These are phyloP conservation scores for Reutealis trisperma DNA, from an alignment of 345 rosid species.

Conservation along the genomic window DNA sequence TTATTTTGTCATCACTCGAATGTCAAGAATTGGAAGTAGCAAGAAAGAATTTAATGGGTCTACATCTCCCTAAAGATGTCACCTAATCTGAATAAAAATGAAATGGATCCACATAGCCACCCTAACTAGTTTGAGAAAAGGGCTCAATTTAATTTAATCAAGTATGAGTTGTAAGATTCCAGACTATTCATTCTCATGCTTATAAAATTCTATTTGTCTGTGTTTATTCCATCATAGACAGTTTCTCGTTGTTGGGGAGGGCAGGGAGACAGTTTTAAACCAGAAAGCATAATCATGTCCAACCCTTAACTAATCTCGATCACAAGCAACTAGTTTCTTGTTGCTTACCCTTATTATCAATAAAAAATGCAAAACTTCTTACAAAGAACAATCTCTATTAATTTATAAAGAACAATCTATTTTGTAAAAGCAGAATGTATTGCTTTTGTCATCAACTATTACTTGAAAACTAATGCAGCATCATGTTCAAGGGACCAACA, in stretches of 20 bases:
- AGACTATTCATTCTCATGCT: constrained; percentile 8
- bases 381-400: constrained; percentile 12
- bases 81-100: not conserved
- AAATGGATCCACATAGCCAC: not conserved
- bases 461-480: constrained; percentile 8
- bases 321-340: not conserved
- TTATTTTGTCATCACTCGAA: not conserved
- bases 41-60: not conserved
- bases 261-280: not conserved
- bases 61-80: not conserved
- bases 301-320: constrained; percentile 1
- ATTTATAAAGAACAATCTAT: constrained; percentile 14
- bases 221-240: constrained; percentile 5
- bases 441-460: constrained; percentile 8
- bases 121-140: not conserved
- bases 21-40: not conserved
- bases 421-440: constrained; percentile 5
- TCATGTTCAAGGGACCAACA: constrained; percentile 15
- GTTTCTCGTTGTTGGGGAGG: not conserved
- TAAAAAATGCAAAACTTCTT: constrained; percentile 1
- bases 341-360: constrained; percentile 6
- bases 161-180: not conserved
- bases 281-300: not conserved
- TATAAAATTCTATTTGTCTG: not conserved
- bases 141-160: not conserved